phyloP scores from a whole-genome alignment of 495 filamentous ascomycete genomes.

The Glutinoglossum americanum region DNA sequence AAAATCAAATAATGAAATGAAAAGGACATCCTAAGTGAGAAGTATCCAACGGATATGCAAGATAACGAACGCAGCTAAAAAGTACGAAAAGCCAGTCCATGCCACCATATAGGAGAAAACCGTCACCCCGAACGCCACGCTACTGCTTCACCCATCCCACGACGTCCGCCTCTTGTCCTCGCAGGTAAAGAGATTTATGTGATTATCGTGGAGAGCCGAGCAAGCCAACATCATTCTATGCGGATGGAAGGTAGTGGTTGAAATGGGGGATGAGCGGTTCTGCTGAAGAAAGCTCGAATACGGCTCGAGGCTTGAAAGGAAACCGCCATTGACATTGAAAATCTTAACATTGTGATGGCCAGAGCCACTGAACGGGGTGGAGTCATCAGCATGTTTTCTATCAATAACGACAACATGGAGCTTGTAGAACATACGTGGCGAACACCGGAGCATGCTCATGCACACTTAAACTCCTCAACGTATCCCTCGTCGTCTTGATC shows the following conservation, averaged over 20 bases:
- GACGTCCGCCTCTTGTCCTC: conserved; percentile 10
- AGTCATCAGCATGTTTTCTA: not conserved
- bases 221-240: conserved; percentile 83
- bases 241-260: conserved; percentile 85
- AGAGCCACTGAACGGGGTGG: conserved; percentile 38
- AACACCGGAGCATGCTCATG: conserved; percentile 96
- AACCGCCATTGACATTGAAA: conserved; percentile 63
- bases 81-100: not conserved
- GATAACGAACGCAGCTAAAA: not conserved
- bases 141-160: not conserved
- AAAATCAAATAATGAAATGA: not conserved
- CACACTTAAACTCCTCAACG: conserved; percentile 65
- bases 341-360: conserved; percentile 74
- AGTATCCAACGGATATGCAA: not conserved
- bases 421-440: conserved; percentile 46
- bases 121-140: not conserved
- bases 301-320: conserved; percentile 64
- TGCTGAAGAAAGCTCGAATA: conserved; percentile 73
- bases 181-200: conserved; percentile 53
- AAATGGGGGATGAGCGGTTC: conserved; percentile 55
- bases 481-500: conserved; percentile 54
- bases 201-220: conserved; percentile 47
- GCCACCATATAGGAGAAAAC: not conserved
- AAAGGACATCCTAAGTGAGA: not conserved
- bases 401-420: not conserved